phyloP scores from a whole-genome alignment of 2,329 filamentous ascomycete species.

The Penicillium sp. region DNA sequence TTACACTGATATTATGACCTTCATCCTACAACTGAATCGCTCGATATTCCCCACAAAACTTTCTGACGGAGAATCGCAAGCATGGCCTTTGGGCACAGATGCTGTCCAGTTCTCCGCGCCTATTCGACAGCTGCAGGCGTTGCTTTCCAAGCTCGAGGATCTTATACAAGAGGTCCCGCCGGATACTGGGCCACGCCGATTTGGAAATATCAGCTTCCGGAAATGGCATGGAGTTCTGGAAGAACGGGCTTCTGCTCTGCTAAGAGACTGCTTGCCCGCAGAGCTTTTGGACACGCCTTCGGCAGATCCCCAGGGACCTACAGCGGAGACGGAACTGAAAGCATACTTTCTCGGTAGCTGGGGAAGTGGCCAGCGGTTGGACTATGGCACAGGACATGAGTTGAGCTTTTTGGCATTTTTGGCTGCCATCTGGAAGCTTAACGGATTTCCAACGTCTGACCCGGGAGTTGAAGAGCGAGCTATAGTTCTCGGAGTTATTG shows the following conservation, averaged over 20 bases:
- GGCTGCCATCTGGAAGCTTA: constrained; percentile 86
- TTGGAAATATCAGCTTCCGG: constrained; percentile 89
- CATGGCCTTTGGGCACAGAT: constrained; percentile 50
- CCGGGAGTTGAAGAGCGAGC: constrained; percentile 66
- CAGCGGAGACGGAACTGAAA: constrained; percentile 66
- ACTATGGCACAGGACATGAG: constrained; percentile 96
- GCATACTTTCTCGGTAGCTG: constrained; percentile 83
- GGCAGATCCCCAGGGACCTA: constrained; percentile 35
- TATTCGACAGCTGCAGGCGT: constrained; percentile 63
- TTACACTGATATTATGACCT: constrained; percentile 83
- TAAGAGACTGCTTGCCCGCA: constrained; percentile 58
- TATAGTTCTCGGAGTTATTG: constrained; percentile 78
- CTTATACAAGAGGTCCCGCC: constrained; percentile 80
- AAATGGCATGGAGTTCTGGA: constrained; percentile 75
- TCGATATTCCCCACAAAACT: constrained; percentile 72
- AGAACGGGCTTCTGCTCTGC: constrained; percentile 56
- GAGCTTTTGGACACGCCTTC: constrained; percentile 43
- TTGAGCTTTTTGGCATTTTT: constrained; percentile 92
- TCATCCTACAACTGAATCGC: constrained; percentile 86
- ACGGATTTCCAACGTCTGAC: constrained; percentile 65
- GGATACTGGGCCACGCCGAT: constrained; percentile 80
- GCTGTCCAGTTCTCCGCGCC: constrained; percentile 54
- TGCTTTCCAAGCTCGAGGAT: constrained; percentile 65
- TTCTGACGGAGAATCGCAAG: constrained; percentile 41
- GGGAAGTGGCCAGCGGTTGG: constrained; percentile 82